phyloP scores from a whole-genome alignment of 371 early-diverging fungal species.

The Lichtheimia ramosa region DNA sequence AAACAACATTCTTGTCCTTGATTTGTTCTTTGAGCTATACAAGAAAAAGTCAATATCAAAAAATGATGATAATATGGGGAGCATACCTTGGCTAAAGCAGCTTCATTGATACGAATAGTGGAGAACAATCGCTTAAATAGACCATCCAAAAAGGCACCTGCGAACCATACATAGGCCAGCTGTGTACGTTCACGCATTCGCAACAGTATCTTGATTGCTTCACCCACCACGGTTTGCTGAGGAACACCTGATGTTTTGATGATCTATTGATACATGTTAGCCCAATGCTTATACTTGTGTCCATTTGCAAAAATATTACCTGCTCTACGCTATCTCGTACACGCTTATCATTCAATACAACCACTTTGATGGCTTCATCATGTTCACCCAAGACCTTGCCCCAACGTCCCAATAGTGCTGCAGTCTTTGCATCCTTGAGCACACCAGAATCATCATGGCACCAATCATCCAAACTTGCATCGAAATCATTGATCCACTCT shows the following conservation, averaged over 20 bases:
- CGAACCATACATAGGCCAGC: slow-evolving; percentile 51
- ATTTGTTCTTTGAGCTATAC: slow-evolving; percentile 33
- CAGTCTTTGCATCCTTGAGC: slow-evolving; percentile 30
- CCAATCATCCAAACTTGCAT: slow-evolving; percentile 55
- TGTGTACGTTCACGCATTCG: slow-evolving; percentile 52
- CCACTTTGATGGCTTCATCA: slow-evolving; percentile 44
- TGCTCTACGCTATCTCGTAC: slow-evolving; percentile 43
- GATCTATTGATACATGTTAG: slow-evolving; percentile 23
- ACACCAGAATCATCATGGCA: slow-evolving; percentile 50
- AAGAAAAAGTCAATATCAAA: background rate
- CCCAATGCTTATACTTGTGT: background rate
- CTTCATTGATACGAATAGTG: slow-evolving; percentile 30
- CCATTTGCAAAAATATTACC: slow-evolving; percentile 15
- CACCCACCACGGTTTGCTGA: slow-evolving; percentile 47
- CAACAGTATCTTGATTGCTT: slow-evolving; percentile 43
- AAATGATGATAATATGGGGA: background rate
- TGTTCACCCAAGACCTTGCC: slow-evolving; percentile 29
- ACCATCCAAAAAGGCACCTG: slow-evolving; percentile 41
- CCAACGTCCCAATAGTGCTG: slow-evolving; percentile 42
- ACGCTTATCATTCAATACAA: slow-evolving; percentile 44
- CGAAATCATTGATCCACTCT: slow-evolving; percentile 53
- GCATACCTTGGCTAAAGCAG: slow-evolving; percentile 25
- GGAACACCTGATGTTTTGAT: slow-evolving; percentile 48
- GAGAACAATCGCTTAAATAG: slow-evolving; percentile 43
- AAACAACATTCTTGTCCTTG: slow-evolving; percentile 44